phyloP scores from a whole-genome alignment of 108 stramenopile species.

The Skeletonema marinoi region DNA sequence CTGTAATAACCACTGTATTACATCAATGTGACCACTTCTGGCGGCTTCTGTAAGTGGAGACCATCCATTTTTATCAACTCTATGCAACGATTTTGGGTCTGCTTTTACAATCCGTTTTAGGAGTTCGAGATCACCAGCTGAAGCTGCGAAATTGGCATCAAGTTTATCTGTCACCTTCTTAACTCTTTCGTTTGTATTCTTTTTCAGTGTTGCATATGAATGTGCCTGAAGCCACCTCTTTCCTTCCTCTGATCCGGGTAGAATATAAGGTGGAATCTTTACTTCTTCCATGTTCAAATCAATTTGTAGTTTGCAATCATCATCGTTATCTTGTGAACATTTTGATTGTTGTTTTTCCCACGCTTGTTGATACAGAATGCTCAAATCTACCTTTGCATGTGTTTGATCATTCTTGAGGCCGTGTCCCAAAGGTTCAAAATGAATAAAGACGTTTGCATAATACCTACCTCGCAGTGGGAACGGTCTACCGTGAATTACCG shows the following conservation, averaged over 20 bases:
- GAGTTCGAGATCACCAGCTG: conserved; percentile 49
- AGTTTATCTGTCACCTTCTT: conserved; percentile 21
- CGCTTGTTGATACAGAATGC: conserved; percentile 22
- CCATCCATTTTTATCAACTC: conserved; percentile 82
- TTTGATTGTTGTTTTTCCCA: conserved; percentile 32
- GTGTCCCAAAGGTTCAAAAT: conserved; percentile 85
- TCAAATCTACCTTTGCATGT: conserved; percentile 11
- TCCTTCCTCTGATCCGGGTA: conserved; percentile 31
- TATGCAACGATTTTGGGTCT: conserved; percentile 50
- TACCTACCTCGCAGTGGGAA: conserved; percentile 79
- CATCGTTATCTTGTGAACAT: conserved; percentile 2
- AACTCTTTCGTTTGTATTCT: background rate
- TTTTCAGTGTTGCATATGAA: conserved; percentile 27
- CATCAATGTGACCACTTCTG: conserved; percentile 65
- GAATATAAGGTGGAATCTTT: conserved; percentile 23
- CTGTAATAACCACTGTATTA: conserved; percentile 54
- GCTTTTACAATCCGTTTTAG: conserved; percentile 50
- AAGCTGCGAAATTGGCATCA: conserved; percentile 60
- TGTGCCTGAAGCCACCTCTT: conserved; percentile 31
- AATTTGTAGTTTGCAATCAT: conserved; percentile 13
- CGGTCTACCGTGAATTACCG: conserved; percentile 93
- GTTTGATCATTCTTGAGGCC: conserved; percentile 15
- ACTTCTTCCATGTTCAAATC: conserved; percentile 33
- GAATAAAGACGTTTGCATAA: conserved; percentile 88
- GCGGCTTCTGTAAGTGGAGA: conserved; percentile 83